Evolutionary conservation across 2,329 filamentous ascomycete species (phyloP), one percentile per base, ranked within the genome.

Genomic region (Zasmidium angulare): DNA sequence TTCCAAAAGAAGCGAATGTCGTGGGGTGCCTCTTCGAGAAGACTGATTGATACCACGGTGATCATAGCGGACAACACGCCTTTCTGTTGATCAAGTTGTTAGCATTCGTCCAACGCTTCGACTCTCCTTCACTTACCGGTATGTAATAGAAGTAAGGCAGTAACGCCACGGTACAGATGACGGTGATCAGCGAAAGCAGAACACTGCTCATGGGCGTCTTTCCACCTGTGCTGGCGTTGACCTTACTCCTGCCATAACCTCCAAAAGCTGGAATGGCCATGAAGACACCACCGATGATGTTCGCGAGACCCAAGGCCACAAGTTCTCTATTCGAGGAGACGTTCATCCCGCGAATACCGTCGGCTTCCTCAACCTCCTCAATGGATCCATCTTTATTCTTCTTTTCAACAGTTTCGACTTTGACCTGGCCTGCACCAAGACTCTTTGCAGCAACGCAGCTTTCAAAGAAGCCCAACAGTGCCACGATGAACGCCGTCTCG

Each of bases 401-500:
- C 62, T 88, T 85, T 53, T 80, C 80, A 24, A 64, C 58, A 7
- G 49, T 60, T 46, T 85, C 78, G 11, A 72, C 75, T 63, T 88
- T 85, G 11, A 69, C 67, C 57, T 79, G 84, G 6, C 80, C 80
- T 50, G 79, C 80, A 14, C 89, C 89, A 2, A 99, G 79, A 63
- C 90, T 93, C 77, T 98, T 98, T 36, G 95, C 95, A 1, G 95
- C 95, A 12, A 99, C 92, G 0, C 92, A 96, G 2, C 91, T 96
- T 75, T 99, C 95, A 69, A 99, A 99, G 76, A 99, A 99, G n/a
- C 95, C 95, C 0, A 99, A 86, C 22, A 99, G 82, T 0, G 93
- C 91, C 64, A 99, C 96, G 55, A 98, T 82, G 70, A 99, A 96
- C 0, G 91, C 89, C 0, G 95, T 98, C 53, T 90, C 88, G 83